These are phyloP conservation scores for Naumovozyma castellii DNA, from an alignment of 805 yeast genomes.

Conservation along the genomic window DNA sequence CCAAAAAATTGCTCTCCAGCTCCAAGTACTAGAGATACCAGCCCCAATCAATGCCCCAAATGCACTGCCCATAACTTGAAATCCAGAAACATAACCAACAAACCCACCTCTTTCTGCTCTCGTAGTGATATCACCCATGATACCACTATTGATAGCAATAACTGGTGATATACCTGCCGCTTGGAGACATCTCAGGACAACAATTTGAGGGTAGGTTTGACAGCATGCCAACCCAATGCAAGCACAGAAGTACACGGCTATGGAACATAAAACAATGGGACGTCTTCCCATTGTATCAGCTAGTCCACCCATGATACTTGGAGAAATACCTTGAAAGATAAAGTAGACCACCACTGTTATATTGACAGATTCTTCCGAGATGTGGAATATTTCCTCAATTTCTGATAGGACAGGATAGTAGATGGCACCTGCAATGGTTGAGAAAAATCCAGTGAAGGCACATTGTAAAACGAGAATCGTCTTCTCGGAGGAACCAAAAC, in stretches of 20 bases:
- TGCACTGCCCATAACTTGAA: slow-evolving; percentile 63
- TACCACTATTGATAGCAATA: slow-evolving; percentile 59
- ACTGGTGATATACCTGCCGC: slow-evolving; percentile 73
- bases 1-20: slow-evolving; percentile 77
- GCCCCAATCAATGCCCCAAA: slow-evolving; percentile 64
- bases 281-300: slow-evolving; percentile 70
- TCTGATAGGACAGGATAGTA: slow-evolving; percentile 69
- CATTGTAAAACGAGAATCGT: slow-evolving; percentile 32
- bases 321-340: slow-evolving; percentile 67
- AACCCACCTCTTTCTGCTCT: slow-evolving; percentile 59
- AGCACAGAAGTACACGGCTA: slow-evolving; percentile 47
- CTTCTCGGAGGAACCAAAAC: slow-evolving; percentile 37
- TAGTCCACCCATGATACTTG: slow-evolving; percentile 57
- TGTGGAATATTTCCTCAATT: slow-evolving; percentile 44
- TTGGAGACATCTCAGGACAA: slow-evolving; percentile 60
- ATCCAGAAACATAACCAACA: slow-evolving; percentile 57
- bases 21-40: slow-evolving; percentile 33
- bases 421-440: slow-evolving; percentile 66
- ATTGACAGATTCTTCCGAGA: slow-evolving; percentile 51
- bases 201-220: slow-evolving; percentile 48
- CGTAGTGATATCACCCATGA: slow-evolving; percentile 64
- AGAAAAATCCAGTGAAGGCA: slow-evolving; percentile 48
- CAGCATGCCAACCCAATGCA: slow-evolving; percentile 58
- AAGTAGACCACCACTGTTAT: slow-evolving; percentile 69
- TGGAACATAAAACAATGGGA: slow-evolving; percentile 49